Evolutionary conservation across 257 asterid species (phyloP), one percentile per base, ranked within the genome.

Genomic region (Forsythia viridissima): DNA sequence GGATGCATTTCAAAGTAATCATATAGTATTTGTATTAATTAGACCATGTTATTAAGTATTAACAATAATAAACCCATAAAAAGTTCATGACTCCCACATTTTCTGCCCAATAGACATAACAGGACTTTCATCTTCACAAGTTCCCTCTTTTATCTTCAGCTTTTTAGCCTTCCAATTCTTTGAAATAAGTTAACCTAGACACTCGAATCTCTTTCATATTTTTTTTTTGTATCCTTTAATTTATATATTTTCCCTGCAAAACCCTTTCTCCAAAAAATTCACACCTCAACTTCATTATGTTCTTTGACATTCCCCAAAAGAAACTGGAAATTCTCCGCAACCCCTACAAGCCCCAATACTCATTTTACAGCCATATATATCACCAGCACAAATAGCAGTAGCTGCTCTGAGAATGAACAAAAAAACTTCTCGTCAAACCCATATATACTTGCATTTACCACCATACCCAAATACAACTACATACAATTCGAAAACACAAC

Each of bases 401-500:
- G 8, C 16, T 21, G 4, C 38, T 21, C 7, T 7, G 16, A 15
- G 37, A 18, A 18, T 57, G n/a, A n/a, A 55, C 7, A 55, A 18
- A n/a, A 57, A 57, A 57, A 63, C 15, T 63, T 9, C 24, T 63
- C 69, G 24, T 63, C 30, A 18, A 57, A 63, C 37, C 38, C 13
- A 24, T 20, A 24, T 3, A 1, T 63, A 63, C 69, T 21, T 24
- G 16, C 69, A 63, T 63, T 8, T 63, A 8, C 69, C 18, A 24
- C 38, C 8, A n/a, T 18, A 43, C 52, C 48, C 59, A 43, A 67
- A 9, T 30, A 55, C 10, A 44, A 77, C 38, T 70, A 20, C 63
- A 83, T 67, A 57, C 65, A 80, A 52, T 34, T 13, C 0, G 8
- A 57, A 40, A 42, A 72, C 40, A 74, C 37, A 71, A 59, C 55